These are phyloP conservation scores for Talaromyces nanjingensis DNA, from an alignment of 495 filamentous ascomycete genomes.

Conservation along the genomic window DNA sequence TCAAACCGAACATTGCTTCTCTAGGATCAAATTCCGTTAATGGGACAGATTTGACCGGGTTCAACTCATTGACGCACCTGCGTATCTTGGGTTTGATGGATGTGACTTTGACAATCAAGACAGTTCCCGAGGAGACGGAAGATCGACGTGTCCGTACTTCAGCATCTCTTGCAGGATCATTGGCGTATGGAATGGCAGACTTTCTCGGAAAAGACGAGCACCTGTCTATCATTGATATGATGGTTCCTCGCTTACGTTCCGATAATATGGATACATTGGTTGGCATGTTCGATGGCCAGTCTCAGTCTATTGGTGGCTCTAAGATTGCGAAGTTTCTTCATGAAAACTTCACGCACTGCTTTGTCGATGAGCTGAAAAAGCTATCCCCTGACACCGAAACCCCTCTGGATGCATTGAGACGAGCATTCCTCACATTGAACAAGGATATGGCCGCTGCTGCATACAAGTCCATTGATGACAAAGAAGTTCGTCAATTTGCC, in stretches of 20 bases:
- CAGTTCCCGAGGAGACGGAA: slow-evolving; percentile 88
- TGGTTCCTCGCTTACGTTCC: slow-evolving; percentile 88
- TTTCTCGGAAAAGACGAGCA: slow-evolving; percentile 90
- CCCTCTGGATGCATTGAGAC: slow-evolving; percentile 73
- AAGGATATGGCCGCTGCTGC: slow-evolving; percentile 87
- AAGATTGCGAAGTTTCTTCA: slow-evolving; percentile 95
- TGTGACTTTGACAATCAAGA: slow-evolving; percentile 88
- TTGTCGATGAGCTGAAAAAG: slow-evolving; percentile 73
- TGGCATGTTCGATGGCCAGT: slow-evolving; percentile 92
- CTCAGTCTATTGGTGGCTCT: slow-evolving; percentile 75
- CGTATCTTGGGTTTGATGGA: slow-evolving; percentile 94
- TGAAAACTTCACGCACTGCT: slow-evolving; percentile 82
- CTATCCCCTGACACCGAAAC: slow-evolving; percentile 50
- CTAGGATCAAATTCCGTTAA: slow-evolving; percentile 38
- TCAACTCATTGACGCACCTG: slow-evolving; percentile 77
- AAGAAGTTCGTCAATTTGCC: slow-evolving; percentile 54
- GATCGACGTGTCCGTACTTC: slow-evolving; percentile 93
- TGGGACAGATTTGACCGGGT: slow-evolving; percentile 80
- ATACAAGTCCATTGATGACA: slow-evolving; percentile 70
- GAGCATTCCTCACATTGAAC: slow-evolving; percentile 83
- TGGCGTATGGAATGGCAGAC: slow-evolving; percentile 97
- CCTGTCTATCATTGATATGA: slow-evolving; percentile 94
- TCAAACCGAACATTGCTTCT: slow-evolving; percentile 69
- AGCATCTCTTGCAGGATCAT: slow-evolving; percentile 76
- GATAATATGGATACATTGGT: slow-evolving; percentile 83